Percentiles rank a stretch among this genome's conserved stretches.
These are phyloP conservation scores for Cladophialophora exuberans DNA, from an alignment of 2,329 filamentous ascomycete species.

Conservation along the genomic window DNA sequence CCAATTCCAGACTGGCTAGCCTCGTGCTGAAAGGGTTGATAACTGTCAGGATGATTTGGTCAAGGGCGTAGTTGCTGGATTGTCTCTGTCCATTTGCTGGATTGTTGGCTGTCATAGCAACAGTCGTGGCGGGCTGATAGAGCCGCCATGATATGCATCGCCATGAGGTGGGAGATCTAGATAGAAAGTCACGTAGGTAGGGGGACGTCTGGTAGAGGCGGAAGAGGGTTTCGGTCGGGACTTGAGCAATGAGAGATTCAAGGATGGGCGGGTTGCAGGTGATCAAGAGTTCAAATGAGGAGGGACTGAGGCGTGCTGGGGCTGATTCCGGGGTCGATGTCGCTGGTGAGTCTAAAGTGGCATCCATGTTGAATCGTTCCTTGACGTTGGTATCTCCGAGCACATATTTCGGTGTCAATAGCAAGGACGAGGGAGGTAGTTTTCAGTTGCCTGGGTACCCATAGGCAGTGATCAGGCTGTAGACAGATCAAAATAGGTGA, in stretches of 20 bases:
- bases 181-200: conserved; percentile 58
- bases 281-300: conserved; percentile 58
- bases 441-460: neutral
- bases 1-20: conserved; percentile 60
- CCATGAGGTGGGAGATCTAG: conserved; percentile 63
- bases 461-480: neutral
- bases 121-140: conserved; percentile 41
- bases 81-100: conserved; percentile 44
- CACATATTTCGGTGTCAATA: conserved; percentile 20
- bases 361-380: conserved; percentile 17
- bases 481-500: neutral
- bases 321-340: neutral
- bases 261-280: conserved; percentile 61
- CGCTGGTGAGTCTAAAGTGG: conserved; percentile 21
- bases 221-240: conserved; percentile 60
- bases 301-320: conserved; percentile 30
- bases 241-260: conserved; percentile 61
- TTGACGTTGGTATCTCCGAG: conserved; percentile 1
- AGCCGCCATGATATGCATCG: conserved; percentile 63
- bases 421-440: neutral
- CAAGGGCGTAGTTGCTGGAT: conserved; percentile 61
- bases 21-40: conserved; percentile 60
- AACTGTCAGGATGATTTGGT: conserved; percentile 60
- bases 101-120: conserved; percentile 39
- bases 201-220: conserved; percentile 62